Base-by-base conservation (phyloP, 2,329 filamentous ascomycete species). In the Leptodontidium sp. region DNA sequence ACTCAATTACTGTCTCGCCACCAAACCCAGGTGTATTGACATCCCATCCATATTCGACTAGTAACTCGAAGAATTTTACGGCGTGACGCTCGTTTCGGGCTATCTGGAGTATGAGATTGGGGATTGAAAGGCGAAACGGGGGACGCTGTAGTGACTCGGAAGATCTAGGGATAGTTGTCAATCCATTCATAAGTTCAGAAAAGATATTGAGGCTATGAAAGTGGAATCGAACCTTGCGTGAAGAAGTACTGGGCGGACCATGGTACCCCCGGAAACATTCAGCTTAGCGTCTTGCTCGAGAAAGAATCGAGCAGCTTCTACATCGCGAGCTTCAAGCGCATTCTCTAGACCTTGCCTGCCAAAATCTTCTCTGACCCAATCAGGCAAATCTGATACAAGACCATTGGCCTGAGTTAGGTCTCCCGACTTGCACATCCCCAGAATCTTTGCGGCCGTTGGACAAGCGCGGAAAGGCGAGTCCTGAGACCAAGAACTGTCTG, bases 401-500 rank as follows among this genome's bases (percentile, higher is more conserved):
- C 3, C 14, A 8, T 17, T 15, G 15, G 43, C 15, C 17, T 47
- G 43, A 17, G 12, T 12, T 47, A 47, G 4, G 43, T 47, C 43
- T 47, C 43, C 43, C 43, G 43, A 47, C 17, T 47, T 47, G 15
- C 43, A 47, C 14, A 47, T 8, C 43, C 17, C 15, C 43, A 47
- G 15, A 47, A 47, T n/a, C 17, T 15, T 47, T 7, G 43, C 12
- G 5, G 43, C 43, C 43, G 15, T 5, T 47, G 43, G 15, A 12
- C 43, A 47, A 17, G 14, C 12, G 14, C 43, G 43, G 12, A 47
- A 47, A 17, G 43, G 43, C 43, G 43, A 47, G 6, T 47, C 43
- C 17, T 47, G 43, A 47, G 43, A 47, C 43, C 43, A 47, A 47
- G 43, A 47, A 47, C 43, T 47, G 43, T 47, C 43, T 47, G 43